These are phyloP conservation scores for Gossypioides kirkii DNA, from an alignment of 345 rosid species.

Conservation along the genomic window DNA sequence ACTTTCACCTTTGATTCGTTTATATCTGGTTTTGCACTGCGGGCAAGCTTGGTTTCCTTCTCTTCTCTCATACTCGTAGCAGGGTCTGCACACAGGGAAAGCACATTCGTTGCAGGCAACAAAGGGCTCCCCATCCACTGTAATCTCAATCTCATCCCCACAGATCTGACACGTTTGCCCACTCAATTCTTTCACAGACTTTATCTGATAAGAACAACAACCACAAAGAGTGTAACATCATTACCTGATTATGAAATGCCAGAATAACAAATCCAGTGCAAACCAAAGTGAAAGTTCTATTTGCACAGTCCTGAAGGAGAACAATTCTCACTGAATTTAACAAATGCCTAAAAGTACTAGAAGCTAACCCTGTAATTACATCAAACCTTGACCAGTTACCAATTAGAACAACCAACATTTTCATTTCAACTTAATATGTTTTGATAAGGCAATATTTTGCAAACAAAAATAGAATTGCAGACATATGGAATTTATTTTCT, in stretches of 20 bases:
- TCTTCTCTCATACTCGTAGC: slow-evolving; percentile 92
- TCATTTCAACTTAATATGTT: neutral
- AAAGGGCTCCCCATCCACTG: slow-evolving; percentile 65
- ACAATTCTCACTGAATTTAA: neutral
- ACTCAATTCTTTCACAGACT: slow-evolving; percentile 80
- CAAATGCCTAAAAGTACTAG: neutral
- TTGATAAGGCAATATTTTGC: neutral
- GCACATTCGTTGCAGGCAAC: slow-evolving; percentile 99
- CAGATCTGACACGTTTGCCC: slow-evolving; percentile 91
- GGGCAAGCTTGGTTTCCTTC: slow-evolving; percentile 98
- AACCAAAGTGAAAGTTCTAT: neutral
- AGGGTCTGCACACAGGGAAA: slow-evolving; percentile 93
- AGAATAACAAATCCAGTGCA: slow-evolving; percentile 9
- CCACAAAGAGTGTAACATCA: slow-evolving; percentile 11
- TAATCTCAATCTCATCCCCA: slow-evolving; percentile 77
- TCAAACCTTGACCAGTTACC: neutral
- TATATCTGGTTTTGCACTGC: slow-evolving; percentile 90
- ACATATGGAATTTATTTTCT: neutral
- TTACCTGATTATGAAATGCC: neutral
- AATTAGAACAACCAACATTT: neutral
- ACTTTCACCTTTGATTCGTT: slow-evolving; percentile 76
- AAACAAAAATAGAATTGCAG: neutral
- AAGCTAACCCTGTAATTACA: neutral
- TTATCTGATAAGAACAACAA: slow-evolving; percentile 48
- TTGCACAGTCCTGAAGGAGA: neutral